Base-by-base conservation (phyloP, 257 asterid genomes). In the Eucommia ulmoides region DNA sequence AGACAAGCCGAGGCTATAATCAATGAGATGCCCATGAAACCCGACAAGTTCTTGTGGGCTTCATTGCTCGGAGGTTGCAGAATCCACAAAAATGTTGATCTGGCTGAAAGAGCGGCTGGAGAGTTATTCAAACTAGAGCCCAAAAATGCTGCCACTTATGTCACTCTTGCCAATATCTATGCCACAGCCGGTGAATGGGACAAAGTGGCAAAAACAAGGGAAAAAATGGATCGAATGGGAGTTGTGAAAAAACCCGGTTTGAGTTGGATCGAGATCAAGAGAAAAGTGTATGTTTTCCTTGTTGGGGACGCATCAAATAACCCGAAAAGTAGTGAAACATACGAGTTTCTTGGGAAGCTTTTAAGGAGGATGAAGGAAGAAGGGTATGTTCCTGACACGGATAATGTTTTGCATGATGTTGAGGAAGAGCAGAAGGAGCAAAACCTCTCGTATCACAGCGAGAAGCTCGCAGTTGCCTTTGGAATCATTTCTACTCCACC, bases 391-490 rank as follows among this genome's bases (percentile, higher is more conserved):
- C 88, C 88, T 33, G 76, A 70, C 54, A 78, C 84, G 0, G 71
- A 70, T 12, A 60, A 66, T 23, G 85, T 84, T 38, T 60, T 78
- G 64, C 93, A 83, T 33, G 94, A 83, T 65, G 91, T 83, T 52
- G 94, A 82, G 53, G 93, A 82, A 58, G 91, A 77, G 69, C 91
- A 82, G 64, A 79, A 82, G 33, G 94, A 82, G 73, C 63, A 82
- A 51, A 76, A 50, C 49, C 66, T 79, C 23, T 67, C 56, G 1
- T 79, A 70, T 59, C 91, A 79, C 58, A 83, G 91, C 23, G 94
- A 83, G 59, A 83, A 80, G 56, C 82, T 83, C 10, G 94, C 91
- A 3, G 91, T 80, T 51, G 91, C 87, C 0, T 80, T 74, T 23
- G 94, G 87, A 19, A 71, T 83, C 45, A 67, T 83, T 23, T 61